These are phyloP conservation scores for Blastocrithidia nonstop DNA, from an alignment of 208 protist species.

Conservation along the genomic window DNA sequence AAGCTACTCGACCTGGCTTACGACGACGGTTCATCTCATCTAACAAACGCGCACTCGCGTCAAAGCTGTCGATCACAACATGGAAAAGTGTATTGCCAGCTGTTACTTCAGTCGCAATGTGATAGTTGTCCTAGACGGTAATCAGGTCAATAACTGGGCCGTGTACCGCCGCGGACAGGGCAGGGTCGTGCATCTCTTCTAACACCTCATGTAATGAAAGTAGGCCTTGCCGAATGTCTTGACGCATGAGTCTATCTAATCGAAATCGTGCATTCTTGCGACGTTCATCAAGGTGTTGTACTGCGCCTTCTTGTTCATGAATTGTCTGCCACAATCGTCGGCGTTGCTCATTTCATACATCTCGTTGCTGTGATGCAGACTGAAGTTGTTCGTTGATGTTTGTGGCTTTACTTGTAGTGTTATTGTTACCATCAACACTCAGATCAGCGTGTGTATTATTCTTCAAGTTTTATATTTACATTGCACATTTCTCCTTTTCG, in stretches of 20 bases:
- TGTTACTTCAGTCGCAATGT: constrained; percentile 89
- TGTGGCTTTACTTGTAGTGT: not conserved
- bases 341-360: constrained; percentile 55
- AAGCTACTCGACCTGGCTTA: constrained; percentile 89
- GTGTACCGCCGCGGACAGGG: constrained; percentile 66
- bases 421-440: not conserved
- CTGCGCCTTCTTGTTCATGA: constrained; percentile 48
- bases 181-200: constrained; percentile 32
- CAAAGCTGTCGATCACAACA: constrained; percentile 95
- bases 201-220: constrained; percentile 66
- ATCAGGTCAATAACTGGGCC: constrained; percentile 95
- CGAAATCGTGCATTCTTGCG: constrained; percentile 21
- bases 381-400: constrained; percentile 10
- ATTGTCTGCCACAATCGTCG: constrained; percentile 62
- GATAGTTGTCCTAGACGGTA: constrained; percentile 64
- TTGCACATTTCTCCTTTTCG: constrained; percentile 2
- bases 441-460: not conserved
- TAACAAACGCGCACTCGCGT: constrained; percentile 80
- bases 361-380: constrained; percentile 15
- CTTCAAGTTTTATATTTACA: constrained; percentile 1
- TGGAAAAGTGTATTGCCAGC: constrained; percentile 93
- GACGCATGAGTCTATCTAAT: constrained; percentile 42
- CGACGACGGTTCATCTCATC: constrained; percentile 79
- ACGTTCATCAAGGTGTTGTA: constrained; percentile 39
- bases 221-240: constrained; percentile 80